Conservation (phyloP, 2,329 filamentous ascomycete genomes). For the Verticillium albo-atrum region DNA sequence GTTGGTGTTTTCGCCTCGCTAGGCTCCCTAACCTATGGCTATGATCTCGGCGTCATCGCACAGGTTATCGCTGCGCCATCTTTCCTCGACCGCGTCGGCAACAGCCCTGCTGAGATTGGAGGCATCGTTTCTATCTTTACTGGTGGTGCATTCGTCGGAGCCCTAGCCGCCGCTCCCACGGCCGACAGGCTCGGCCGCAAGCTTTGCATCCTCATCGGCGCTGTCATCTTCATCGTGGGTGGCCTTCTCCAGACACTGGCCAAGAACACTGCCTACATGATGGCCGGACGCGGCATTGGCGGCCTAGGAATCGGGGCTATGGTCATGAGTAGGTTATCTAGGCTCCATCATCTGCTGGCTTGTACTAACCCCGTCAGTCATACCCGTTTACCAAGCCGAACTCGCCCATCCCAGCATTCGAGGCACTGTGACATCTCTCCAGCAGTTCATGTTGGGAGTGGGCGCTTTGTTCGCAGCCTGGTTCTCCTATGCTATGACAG, state of each 20-base stretch:
- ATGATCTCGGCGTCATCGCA: slow-evolving; percentile 50
- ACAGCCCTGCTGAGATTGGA: slow-evolving; percentile 12
- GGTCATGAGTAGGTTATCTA: background rate
- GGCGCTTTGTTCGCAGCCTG: slow-evolving; percentile 69
- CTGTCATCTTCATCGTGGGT: slow-evolving; percentile 66
- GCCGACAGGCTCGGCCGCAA: slow-evolving; percentile 66
- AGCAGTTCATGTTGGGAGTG: slow-evolving; percentile 80
- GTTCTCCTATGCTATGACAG: slow-evolving; percentile 57
- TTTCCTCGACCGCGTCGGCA: slow-evolving; percentile 33
- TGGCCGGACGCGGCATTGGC: slow-evolving; percentile 64
- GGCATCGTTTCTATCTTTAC: slow-evolving; percentile 62
- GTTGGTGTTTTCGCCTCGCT: slow-evolving; percentile 51
- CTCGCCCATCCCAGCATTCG: slow-evolving; percentile 74
- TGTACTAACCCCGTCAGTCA: slow-evolving; percentile 16
- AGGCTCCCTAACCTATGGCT: slow-evolving; percentile 50
- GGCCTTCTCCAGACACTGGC: slow-evolving; percentile 71
- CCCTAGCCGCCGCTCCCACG: slow-evolving; percentile 56
- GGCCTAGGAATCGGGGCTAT: slow-evolving; percentile 43
- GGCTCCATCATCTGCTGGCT: slow-evolving; percentile 29
- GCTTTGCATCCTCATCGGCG: slow-evolving; percentile 68
- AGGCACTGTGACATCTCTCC: slow-evolving; percentile 68
- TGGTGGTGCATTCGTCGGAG: slow-evolving; percentile 69
- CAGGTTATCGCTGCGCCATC: slow-evolving; percentile 45
- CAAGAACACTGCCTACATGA: slow-evolving; percentile 53
- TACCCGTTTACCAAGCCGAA: slow-evolving; percentile 71